Percentiles rank a stretch among this genome's conserved stretches.
Evolutionary conservation across 1,284 basidiomycete species (phyloP).

Genomic region (Naganishia albida): DNA sequence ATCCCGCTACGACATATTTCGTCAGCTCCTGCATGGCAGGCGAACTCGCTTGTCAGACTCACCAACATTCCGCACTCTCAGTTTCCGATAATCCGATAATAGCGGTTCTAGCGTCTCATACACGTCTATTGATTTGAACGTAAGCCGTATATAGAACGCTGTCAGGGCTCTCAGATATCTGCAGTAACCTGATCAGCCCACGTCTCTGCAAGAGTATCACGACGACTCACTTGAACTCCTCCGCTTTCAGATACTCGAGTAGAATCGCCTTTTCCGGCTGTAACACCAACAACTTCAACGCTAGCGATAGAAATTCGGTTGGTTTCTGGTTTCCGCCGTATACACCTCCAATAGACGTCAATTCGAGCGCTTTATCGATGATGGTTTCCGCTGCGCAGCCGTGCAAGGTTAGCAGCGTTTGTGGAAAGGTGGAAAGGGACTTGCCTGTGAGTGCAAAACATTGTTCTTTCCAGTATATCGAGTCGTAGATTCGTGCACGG

Average conservation of each 20-base stretch:
- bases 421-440: conserved; percentile 34
- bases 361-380: conserved; percentile 85
- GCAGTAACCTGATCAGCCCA: conserved; percentile 11
- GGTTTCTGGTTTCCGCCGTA: conserved; percentile 84
- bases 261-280: conserved; percentile 97
- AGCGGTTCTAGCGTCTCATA: conserved; percentile 92
- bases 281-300: conserved; percentile 91
- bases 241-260: conserved; percentile 87
- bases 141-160: conserved; percentile 92
- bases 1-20: conserved; percentile 63
- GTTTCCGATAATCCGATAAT: conserved; percentile 88
- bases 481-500: conserved; percentile 93
- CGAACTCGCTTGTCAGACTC: conserved; percentile 44
- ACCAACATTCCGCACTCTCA: conserved; percentile 80
- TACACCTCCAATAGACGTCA: conserved; percentile 85
- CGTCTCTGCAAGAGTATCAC: not conserved
- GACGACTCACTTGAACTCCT: conserved; percentile 93
- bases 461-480: conserved; percentile 93
- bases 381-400: conserved; percentile 71
- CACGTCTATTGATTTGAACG: conserved; percentile 83
- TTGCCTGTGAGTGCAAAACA: conserved; percentile 87
- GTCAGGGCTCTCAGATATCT: conserved; percentile 93
- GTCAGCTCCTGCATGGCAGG: conserved; percentile 29
- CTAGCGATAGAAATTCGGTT: conserved; percentile 85
- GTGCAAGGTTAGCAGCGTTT: not conserved